Percentiles rank a stretch among this genome's conserved stretches.
Evolutionary conservation across 1,284 basidiomycete genomes (phyloP).

Genomic region (Vanrija pseudolonga): DNA sequence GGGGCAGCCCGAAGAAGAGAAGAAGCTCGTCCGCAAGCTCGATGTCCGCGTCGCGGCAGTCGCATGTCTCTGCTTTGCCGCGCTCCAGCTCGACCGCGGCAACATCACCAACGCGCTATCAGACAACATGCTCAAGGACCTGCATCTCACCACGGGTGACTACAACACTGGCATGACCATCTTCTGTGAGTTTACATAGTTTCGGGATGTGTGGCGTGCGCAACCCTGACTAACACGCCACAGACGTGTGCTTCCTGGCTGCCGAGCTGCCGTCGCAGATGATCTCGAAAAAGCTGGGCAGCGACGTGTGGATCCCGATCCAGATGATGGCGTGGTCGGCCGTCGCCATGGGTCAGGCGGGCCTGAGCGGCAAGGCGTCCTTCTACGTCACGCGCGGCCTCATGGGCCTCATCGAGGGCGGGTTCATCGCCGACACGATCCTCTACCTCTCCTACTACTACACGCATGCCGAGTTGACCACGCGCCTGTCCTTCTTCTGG

Average conservation of each 20-base stretch:
- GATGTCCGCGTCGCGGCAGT: conserved; percentile 21
- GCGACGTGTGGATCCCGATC: conserved; percentile 43
- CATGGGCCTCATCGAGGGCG: conserved; percentile 36
- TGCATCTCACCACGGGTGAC: conserved; percentile 39
- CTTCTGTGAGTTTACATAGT: conserved; percentile 11
- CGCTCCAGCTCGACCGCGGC: conserved; percentile 34
- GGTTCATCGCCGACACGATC: conserved; percentile 48
- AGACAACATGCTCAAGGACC: conserved; percentile 46
- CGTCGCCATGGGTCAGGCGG: conserved; percentile 30
- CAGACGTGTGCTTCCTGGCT: conserved; percentile 25
- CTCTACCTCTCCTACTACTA: conserved; percentile 49
- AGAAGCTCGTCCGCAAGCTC: conserved; percentile 25
- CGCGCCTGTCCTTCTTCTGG: conserved; percentile 48
- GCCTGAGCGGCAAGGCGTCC: conserved; percentile 22
- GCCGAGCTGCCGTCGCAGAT: conserved; percentile 45
- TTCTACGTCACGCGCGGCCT: conserved; percentile 37
- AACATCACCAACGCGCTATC: conserved; percentile 39
- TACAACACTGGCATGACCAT: conserved; percentile 45
- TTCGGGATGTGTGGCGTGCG: too few species aligned
- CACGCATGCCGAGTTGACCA: conserved; percentile 38
- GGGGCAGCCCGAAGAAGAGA: conserved; percentile 31
- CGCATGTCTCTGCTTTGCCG: conserved; percentile 35
- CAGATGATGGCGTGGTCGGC: conserved; percentile 43
- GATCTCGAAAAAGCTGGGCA: conserved; percentile 45
- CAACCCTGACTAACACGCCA: too few species aligned